Conservation (phyloP, 2,329 filamentous ascomycete genomes). For the Zasmidium citrigriseum region DNA sequence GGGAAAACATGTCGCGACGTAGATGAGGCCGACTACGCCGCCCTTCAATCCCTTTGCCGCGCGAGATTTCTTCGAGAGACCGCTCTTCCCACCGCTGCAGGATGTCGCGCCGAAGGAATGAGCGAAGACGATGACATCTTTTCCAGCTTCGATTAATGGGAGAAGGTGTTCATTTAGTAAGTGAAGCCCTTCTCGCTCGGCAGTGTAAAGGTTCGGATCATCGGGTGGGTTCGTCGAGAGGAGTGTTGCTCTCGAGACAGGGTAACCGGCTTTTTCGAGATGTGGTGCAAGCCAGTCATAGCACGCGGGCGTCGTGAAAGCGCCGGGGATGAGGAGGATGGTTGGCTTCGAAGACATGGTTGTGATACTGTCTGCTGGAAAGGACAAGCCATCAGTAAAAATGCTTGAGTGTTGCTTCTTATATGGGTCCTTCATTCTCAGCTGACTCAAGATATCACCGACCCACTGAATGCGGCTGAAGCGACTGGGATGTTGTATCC, state of each 20-base stretch:
- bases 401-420: not conserved
- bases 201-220: slow-evolving; percentile 1
- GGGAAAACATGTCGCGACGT: slow-evolving; percentile 8
- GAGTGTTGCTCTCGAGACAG: slow-evolving; percentile 4
- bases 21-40: slow-evolving; percentile 12
- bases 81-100: slow-evolving; percentile 10
- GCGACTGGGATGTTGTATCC: not conserved
- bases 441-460: not conserved
- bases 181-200: slow-evolving; percentile 3
- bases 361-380: not conserved
- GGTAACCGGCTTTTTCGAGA: slow-evolving; percentile 6
- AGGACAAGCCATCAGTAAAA: not conserved
- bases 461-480: not conserved
- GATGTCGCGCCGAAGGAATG: slow-evolving; percentile 14
- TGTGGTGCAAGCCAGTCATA: slow-evolving; percentile 8
- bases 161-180: slow-evolving; percentile 3
- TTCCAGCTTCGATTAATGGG: slow-evolving; percentile 6
- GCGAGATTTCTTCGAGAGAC: slow-evolving; percentile 8
- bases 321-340: slow-evolving; percentile 12
- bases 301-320: slow-evolving; percentile 8
- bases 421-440: no score
- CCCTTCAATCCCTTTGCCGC: slow-evolving; percentile 10
- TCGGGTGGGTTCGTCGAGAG: slow-evolving; percentile 8
- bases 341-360: slow-evolving; percentile 2
- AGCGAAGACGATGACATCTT: slow-evolving; percentile 10